Base-by-base conservation (phyloP, 345 rosid genomes). In the Rhodamnia argentea region DNA sequence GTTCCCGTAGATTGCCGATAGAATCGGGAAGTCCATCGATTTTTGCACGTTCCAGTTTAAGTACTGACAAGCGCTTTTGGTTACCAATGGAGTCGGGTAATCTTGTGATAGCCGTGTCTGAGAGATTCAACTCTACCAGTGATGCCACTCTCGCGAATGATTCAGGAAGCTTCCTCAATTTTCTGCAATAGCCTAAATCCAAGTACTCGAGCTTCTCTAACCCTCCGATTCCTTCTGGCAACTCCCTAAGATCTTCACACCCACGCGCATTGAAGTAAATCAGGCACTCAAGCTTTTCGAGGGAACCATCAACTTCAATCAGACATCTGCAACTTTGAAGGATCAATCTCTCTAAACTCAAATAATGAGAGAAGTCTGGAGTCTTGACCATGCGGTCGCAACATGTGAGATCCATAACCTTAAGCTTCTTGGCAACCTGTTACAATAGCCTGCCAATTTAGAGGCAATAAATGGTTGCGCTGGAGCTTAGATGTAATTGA, bases 401-500 rank as follows among this genome's bases (percentile, higher is more conserved):
- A 54, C 57, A 50, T 40, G 88, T 82, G 22, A 91, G 88, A 42
- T 87, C 27, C 6, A 91, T 85, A 16, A 89, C 82, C 64, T 90
- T 91, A 90, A 91, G 52, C 10, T 82, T 55, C 20, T 24, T 32
- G 16, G 87, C 87, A n/a, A 26, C 29, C 92, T 91, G 82, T 24
- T 24, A 57, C 62, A 57, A 23, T 23, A 57, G 60, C 27, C 1
- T 23, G 2, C 13, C 5, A 24, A 57, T 23, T 57, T 57, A 57
- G 11, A 57, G 62, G 14, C 1, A 10, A 24, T 57, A 9, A 24
- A 24, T 24, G 62, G 13, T 57, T 24, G 27, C 10, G 27, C 13
- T 24, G 14, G 62, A 24, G 4, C 13, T 24, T 10, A 24, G 5
- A 9, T 22, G 27, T 57, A 10, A 57, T 57, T 10, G 27, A 5